Base-by-base conservation (phyloP, 192 early-diverging fungal genomes). In the Irineochytrium annulatum region DNA sequence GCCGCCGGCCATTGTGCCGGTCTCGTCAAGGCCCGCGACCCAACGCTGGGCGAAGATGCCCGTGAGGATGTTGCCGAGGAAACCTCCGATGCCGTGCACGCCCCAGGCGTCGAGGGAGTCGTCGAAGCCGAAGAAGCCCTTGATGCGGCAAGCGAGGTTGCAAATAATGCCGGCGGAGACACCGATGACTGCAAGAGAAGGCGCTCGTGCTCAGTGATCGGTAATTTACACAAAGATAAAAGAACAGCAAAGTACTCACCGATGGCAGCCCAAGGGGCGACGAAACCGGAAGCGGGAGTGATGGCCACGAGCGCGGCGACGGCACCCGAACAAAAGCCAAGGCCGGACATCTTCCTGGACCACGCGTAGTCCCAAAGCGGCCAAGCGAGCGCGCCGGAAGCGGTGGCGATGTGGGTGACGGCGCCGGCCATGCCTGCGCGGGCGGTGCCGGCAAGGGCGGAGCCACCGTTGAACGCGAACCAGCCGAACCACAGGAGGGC, bases 401-500 rank as follows among this genome's bases (percentile, higher is more conserved):
- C 81, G 19, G 91, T 88, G 49, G 92, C 85, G 34, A 97, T 60
- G 69, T 95, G 91, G 19, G 92, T 96, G 43, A 89, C 88, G 22
- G 88, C 67, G 33, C 79, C 84, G 22, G 94, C 93, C 85, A 91
- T 87, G 30, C 82, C 91, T 34, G 93, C 91, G 53, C 95, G 87
- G 29, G 89, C 61, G 56, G 90, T 94, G 29, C 88, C 87, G 1
- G 82, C 78, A 30, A 89, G 72, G 13, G 86, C 88, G 32, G 87
- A 89, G 37, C 94, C 95, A 51, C 86, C 93, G 73, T 98, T 96
- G 80, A 98, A 98, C 0, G 91, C 93, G 63, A 91, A 90, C 94
- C 94, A 97, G 45, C 94, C 92, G 53, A 94, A 93, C 92, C 93
- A 95, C 46, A 97, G 79, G 43, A 97, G 79, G 34, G 83, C 81